phyloP scores from a whole-genome alignment of 2,329 filamentous ascomycete genomes.

The Ilyonectria sp. region DNA sequence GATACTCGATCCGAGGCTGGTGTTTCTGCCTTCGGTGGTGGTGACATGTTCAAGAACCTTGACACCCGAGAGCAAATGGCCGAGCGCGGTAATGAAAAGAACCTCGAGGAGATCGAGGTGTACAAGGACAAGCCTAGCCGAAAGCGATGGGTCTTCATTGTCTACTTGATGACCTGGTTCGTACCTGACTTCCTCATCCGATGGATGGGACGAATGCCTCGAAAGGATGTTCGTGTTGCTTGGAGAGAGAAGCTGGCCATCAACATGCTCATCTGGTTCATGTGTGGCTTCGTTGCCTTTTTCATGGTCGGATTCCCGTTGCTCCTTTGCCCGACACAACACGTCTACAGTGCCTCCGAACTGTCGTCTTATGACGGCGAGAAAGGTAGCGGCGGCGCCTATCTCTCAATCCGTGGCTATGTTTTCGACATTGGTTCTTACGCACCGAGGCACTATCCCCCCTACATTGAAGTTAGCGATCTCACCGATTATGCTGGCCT shows the following conservation, averaged over 20 bases:
- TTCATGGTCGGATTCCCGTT: slow-evolving; percentile 91
- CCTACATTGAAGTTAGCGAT: slow-evolving; percentile 67
- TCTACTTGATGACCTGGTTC: slow-evolving; percentile 88
- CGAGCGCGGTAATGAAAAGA: slow-evolving; percentile 93
- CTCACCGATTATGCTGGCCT: slow-evolving; percentile 87
- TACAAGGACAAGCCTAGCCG: slow-evolving; percentile 82
- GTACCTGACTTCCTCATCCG: slow-evolving; percentile 88
- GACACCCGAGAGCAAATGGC: slow-evolving; percentile 96
- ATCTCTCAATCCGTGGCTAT: slow-evolving; percentile 87
- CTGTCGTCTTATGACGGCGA: slow-evolving; percentile 83
- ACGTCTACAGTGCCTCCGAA: slow-evolving; percentile 87
- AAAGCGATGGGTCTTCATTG: slow-evolving; percentile 91
- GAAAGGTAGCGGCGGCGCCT: slow-evolving; percentile 71
- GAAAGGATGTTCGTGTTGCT: slow-evolving; percentile 91
- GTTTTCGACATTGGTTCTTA: slow-evolving; percentile 88
- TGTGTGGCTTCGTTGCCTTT: slow-evolving; percentile 84
- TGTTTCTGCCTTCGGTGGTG: slow-evolving; percentile 88
- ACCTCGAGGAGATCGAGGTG: slow-evolving; percentile 91
- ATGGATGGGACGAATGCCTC: slow-evolving; percentile 84
- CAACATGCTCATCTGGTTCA: slow-evolving; percentile 96
- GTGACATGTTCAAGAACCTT: slow-evolving; percentile 98
- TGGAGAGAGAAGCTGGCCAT: slow-evolving; percentile 99
- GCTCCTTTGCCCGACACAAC: slow-evolving; percentile 91
- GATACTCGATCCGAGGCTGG: slow-evolving; percentile 94
- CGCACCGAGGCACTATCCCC: slow-evolving; percentile 80